These are phyloP conservation scores for Theobroma grandiflorum DNA, from an alignment of 441 rosid species.

Conservation along the genomic window DNA sequence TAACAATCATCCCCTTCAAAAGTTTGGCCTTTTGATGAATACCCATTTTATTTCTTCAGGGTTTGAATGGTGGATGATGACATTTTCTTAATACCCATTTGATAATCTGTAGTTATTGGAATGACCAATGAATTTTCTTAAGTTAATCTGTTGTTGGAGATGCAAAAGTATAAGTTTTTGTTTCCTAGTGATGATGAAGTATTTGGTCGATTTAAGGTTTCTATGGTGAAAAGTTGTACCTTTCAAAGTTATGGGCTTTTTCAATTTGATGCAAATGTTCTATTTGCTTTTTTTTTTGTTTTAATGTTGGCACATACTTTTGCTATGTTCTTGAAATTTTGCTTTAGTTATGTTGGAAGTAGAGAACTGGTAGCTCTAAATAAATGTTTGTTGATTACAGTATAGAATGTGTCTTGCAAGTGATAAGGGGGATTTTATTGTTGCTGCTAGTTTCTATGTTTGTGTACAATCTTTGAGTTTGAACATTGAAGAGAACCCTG, in stretches of 20 bases:
- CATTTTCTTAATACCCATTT: constrained; percentile 26
- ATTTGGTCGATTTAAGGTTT: not conserved
- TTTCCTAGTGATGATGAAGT: not conserved
- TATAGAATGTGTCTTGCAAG: not conserved
- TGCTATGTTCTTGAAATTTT: not conserved
- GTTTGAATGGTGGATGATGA: constrained; percentile 35
- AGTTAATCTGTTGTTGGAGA: not conserved
- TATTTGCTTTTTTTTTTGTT: not conserved
- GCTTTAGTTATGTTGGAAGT: not conserved
- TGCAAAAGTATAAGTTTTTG: not conserved
- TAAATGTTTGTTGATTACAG: not conserved
- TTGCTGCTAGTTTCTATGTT: not conserved
- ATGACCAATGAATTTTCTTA: not conserved
- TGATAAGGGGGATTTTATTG: not conserved
- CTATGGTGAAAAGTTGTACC: not conserved
- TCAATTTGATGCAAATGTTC: not conserved
- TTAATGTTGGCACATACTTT: not conserved
- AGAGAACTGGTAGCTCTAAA: too few relatives aligned
- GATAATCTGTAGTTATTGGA: not conserved
- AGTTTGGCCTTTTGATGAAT: constrained; percentile 36
- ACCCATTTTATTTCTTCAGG: constrained; percentile 30
- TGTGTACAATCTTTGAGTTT: not conserved
- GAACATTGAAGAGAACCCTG: not conserved
- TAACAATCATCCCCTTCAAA: constrained; percentile 31
- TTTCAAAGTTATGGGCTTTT: not conserved